Base-by-base conservation (phyloP, 805 yeast genomes). In the Ascoidea rubescens region DNA sequence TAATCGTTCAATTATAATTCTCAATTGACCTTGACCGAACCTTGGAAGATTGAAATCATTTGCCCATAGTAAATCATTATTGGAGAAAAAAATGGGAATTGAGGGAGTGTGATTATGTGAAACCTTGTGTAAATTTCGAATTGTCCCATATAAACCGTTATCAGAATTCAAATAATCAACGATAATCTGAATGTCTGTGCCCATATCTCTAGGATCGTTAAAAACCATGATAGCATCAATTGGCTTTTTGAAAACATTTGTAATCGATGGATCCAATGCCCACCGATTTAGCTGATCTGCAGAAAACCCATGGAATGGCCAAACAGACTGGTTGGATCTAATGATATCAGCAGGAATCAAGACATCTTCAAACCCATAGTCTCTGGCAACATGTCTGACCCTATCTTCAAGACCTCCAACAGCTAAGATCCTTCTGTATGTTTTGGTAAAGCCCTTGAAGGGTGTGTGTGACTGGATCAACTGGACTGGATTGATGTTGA, bases 381-480 rank as follows among this genome's bases (percentile, higher is more conserved):
- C 69, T 50, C 71, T 63, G 0, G 96, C 96, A 31, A 86, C 95
- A 28, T 72, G 67, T 47, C 95, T 73, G n/a, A 87, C 80, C 28
- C 71, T 67, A 59, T 82, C 87, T 4, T 74, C 76, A 8, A 77
- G 80, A 4, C 95, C 95, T n/a, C 97, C 97, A 17, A 89, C 83
- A 2, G 86, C 87, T 53, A 90, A 67, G 5, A 90, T 89, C 14
- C 87, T 70, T 49, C 76, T 67, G 56, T 72, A 80, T 47, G 63
- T 63, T 48, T 73, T 69, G 7, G 71, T 67, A 50, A 86, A 67
- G 0, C 81, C 74, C 57, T 75, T 77, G 73, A 83, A 80, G 0
- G 96, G 96, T 0, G 97, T 88, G 63, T 90, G 97, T 45, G 91
- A 80, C 65, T 86, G 95, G 16, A 90, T 80, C 47, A 90, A 70